phyloP scores from a whole-genome alignment of 1,284 basidiomycete genomes.

The Tetrapyrgos nigripes region DNA sequence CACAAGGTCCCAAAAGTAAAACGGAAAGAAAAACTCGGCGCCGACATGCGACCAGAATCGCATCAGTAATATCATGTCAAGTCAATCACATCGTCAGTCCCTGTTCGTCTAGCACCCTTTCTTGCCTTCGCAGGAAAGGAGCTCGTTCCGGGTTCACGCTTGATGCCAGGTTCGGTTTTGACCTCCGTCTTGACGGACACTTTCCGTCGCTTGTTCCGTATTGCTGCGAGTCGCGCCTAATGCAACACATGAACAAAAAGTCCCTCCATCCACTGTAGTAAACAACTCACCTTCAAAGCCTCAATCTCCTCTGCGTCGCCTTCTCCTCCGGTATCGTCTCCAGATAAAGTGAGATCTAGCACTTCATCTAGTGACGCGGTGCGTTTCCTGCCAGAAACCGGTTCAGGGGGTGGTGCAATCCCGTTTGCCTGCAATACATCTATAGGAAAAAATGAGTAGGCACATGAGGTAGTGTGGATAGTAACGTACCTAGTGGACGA shows the following conservation, averaged over 20 bases:
- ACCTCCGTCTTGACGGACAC: neutral
- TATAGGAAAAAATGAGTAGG: no score
- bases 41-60: no score
- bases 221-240: neutral
- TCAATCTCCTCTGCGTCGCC: neutral
- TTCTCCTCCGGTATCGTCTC: neutral
- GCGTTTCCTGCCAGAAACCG: neutral
- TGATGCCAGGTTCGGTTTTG: neutral
- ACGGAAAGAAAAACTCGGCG: no score
- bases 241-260: neutral
- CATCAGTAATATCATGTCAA: no score
- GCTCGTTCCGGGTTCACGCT: neutral
- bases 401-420: neutral
- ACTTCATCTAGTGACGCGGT: neutral
- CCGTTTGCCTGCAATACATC: slow-evolving; percentile 11
- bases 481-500: slow-evolving; percentile 30
- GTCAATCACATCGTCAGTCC: no score
- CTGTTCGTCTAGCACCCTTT: no score
- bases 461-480: no score
- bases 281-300: neutral
- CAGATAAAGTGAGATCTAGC: neutral
- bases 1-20: no score
- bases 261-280: neutral
- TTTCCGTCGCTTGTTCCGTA: neutral
- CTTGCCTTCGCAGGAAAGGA: no score